Conservation (phyloP, 176 grass and related monocot genomes). For the Microstegium vimineum region DNA sequence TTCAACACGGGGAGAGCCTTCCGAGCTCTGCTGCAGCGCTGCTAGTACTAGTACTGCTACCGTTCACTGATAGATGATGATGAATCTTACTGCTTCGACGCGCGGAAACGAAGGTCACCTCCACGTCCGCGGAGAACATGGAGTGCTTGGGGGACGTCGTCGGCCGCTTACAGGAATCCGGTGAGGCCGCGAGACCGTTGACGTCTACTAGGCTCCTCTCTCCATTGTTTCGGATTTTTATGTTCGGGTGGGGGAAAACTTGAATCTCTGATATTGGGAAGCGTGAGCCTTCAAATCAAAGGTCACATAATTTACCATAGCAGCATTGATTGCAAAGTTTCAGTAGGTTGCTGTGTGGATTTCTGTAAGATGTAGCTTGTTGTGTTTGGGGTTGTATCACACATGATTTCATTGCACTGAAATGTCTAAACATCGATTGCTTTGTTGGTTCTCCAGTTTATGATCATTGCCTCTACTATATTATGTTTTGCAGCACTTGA, state of each 20-base stretch:
- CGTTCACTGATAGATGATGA: background rate
- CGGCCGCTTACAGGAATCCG: constrained; percentile 80
- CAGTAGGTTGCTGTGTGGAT: background rate
- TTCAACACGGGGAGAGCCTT: background rate
- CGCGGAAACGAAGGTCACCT: constrained; percentile 48
- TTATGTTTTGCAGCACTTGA: constrained; percentile 71
- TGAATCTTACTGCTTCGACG: background rate
- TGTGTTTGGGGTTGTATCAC: background rate
- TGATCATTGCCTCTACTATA: background rate
- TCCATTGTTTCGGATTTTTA: background rate
- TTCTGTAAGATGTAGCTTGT: background rate
- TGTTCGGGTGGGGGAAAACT: background rate
- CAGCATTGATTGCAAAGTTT: background rate
- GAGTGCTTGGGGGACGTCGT: constrained; percentile 76
- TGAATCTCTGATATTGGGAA: background rate
- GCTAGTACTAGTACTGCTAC: background rate
- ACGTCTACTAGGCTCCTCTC: too few species aligned
- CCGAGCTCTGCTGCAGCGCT: background rate
- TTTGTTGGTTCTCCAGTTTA: background rate
- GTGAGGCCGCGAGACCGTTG: constrained; percentile 33
- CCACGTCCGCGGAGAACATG: constrained; percentile 79
- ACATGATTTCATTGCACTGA: background rate
- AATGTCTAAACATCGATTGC: background rate
- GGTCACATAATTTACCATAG: background rate
- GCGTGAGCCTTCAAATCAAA: background rate